These are phyloP conservation scores for Cladosporium sp. DNA, from an alignment of 2,329 filamentous ascomycete species.

Conservation along the genomic window DNA sequence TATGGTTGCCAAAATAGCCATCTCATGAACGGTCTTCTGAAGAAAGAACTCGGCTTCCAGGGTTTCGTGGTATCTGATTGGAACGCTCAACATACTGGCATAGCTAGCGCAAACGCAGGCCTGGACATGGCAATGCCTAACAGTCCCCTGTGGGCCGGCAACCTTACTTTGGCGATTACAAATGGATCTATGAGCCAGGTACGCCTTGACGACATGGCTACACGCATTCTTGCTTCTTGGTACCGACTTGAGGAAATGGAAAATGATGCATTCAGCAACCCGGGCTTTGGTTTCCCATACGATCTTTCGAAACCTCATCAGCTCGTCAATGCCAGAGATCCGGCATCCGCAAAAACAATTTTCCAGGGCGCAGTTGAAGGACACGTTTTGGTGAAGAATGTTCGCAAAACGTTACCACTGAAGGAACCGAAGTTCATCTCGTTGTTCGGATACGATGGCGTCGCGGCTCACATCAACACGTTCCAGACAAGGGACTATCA, in stretches of 20 bases:
- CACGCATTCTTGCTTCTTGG: conserved; percentile 35
- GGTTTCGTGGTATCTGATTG: conserved; percentile 55
- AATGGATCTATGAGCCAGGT: conserved; percentile 37
- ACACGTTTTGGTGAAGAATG: conserved; percentile 65
- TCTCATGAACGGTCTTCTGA: conserved; percentile 63
- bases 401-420: conserved; percentile 56
- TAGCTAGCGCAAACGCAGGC: conserved; percentile 32
- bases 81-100: conserved; percentile 35
- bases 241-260: conserved; percentile 26
- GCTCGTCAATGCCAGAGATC: conserved; percentile 56
- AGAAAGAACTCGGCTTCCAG: conserved; percentile 56
- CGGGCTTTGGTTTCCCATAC: conserved; percentile 49
- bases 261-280: conserved; percentile 20
- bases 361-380: conserved; percentile 61
- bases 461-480: conserved; percentile 20
- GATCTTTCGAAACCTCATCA: conserved; percentile 52
- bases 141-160: conserved; percentile 26
- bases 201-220: conserved; percentile 39
- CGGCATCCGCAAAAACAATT: conserved; percentile 49
- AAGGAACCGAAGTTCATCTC: conserved; percentile 53
- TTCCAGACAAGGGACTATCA: conserved; percentile 4
- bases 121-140: conserved; percentile 37
- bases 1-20: conserved; percentile 68
- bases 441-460: conserved; percentile 41
- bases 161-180: conserved; percentile 34